These are phyloP conservation scores for Phenoliferia sp. DNA, from an alignment of 1,284 basidiomycete species.

Conservation along the genomic window DNA sequence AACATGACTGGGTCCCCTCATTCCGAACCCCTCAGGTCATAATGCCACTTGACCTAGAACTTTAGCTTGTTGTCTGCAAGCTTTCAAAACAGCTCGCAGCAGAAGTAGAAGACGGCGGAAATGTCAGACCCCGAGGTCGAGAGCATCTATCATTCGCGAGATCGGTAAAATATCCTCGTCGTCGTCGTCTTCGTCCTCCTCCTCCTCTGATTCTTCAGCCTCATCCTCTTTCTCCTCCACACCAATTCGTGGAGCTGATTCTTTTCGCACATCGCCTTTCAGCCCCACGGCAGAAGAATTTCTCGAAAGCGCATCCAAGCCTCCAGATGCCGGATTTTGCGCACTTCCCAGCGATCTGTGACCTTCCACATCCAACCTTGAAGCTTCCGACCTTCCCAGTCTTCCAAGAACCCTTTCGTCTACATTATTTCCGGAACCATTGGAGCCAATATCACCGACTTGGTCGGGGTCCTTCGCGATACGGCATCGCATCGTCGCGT, in stretches of 20 bases:
- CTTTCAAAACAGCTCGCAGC: background rate
- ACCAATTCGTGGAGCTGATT: too few species aligned
- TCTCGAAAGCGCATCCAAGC: background rate
- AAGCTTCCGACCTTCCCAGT: background rate
- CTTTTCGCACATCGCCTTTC: background rate
- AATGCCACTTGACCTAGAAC: too few species aligned
- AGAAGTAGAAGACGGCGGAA: background rate
- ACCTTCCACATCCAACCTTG: background rate
- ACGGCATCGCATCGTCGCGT: background rate
- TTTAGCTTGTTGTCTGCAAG: background rate
- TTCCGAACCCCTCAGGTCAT: too few species aligned
- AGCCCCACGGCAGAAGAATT: background rate
- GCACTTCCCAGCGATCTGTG: too few species aligned
- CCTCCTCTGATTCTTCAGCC: conserved; percentile 1
- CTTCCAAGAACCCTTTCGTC: background rate
- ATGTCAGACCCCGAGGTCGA: background rate
- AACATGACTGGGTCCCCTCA: too few species aligned
- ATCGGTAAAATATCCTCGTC: background rate
- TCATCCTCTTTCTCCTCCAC: background rate
- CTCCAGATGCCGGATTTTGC: background rate
- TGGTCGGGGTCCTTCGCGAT: background rate
- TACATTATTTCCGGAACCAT: background rate
- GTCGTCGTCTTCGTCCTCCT: conserved; percentile 4
- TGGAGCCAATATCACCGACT: background rate
- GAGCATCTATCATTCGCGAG: conserved; percentile 5